Base-by-base conservation (phyloP, 208 protist species). In the Angomonas ambiguus region DNA sequence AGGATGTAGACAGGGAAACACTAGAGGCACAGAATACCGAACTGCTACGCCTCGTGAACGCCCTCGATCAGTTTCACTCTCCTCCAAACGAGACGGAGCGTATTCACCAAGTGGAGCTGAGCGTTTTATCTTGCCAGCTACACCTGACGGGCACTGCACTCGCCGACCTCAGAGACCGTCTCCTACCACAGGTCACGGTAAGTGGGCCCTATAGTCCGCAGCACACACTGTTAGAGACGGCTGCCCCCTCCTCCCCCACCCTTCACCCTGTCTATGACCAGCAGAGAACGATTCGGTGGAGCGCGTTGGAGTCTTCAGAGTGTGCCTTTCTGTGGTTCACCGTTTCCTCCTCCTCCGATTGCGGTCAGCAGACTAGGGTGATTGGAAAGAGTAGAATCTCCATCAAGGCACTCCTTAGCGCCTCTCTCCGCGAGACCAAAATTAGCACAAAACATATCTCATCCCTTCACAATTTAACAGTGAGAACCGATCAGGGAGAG, bases 351-450 rank as follows among this genome's bases (percentile, higher is more conserved):
- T 63, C 33, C 20, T 34, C 38, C 27, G 11, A 41, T 20, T 42
- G 30, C 45, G 45, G 20, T 20, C 10, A 53, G 45, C 45, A 13
- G 20, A 24, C 10, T 20, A 13, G 5, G 8, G 10, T 72, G 2
- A 48, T 86, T 30, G 77, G 76, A n/a, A 58, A 60, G 10, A 69
- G 73, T n/a, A 69, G 53, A 59, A 25, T 86, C 3, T 59, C 76
- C 24, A 51, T 80, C 20, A 73, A 51, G 13, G 55, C 70, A 0
- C 49, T 86, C 18, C 62, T 86, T 30, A 51, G 38, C 45, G 65
- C 30, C 31, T n/a, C 20, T 51, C 25, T 27, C 6, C 48, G 11
- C 11, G n/a, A 18, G 20, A 16, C 33, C 13, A 30, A 10, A 11
- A 32, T 2, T 24, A 2, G 34, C n/a, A 35, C 20, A 8, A 24